Base-by-base conservation (phyloP, 306 rosid genomes). In the Leucaena leucocephala region DNA sequence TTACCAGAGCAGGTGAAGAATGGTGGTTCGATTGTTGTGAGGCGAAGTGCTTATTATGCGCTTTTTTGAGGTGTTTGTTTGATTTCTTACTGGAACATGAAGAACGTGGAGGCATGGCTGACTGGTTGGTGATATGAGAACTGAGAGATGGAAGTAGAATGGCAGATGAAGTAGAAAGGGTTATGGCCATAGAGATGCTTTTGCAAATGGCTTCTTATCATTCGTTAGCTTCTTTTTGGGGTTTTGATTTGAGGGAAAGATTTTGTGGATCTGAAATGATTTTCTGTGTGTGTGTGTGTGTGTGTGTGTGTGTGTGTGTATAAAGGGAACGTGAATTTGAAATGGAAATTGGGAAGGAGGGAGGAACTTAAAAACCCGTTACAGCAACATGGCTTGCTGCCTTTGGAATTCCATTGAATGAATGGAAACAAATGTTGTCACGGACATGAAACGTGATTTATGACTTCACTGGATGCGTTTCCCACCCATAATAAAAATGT, bases 321-420 rank as follows among this genome's bases (percentile, higher is more conserved):
- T 27, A 27, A 27, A 27, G 27, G 16, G 6, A 13, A 73, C 80
- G 78, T 72, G 86, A 27, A 58, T 82, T 85, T 82, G 65, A 80
- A 87, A 79, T 89, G 87, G 87, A 86, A 91, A 84, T 46, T 63
- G 76, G 82, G 90, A 84, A 89, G 90, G 93, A 87, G 91, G 91
- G 93, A 91, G 91, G 93, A 91, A 81, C 33, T 46, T 10, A 54
- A 21, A 11, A 69, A 11, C 71, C 27, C 83, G 76, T 68, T 75
- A 74, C 39, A 12, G 50, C 79, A 71, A 8, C 2, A 3, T 11
- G 64, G 40, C 12, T 43, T 43, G 4, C 5, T 12, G 52, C 5
- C 15, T 46, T 45, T 16, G 46, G 12, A 27, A 21, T 5, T 19
- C 15, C 21, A 46, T 42, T 46, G 17, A 12, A 12, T 3, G 52